Percentiles rank a stretch among this genome's conserved stretches.
These are phyloP conservation scores for Pseudogymnoascus sp. DNA, from an alignment of 2,329 filamentous ascomycete genomes.

Conservation along the genomic window DNA sequence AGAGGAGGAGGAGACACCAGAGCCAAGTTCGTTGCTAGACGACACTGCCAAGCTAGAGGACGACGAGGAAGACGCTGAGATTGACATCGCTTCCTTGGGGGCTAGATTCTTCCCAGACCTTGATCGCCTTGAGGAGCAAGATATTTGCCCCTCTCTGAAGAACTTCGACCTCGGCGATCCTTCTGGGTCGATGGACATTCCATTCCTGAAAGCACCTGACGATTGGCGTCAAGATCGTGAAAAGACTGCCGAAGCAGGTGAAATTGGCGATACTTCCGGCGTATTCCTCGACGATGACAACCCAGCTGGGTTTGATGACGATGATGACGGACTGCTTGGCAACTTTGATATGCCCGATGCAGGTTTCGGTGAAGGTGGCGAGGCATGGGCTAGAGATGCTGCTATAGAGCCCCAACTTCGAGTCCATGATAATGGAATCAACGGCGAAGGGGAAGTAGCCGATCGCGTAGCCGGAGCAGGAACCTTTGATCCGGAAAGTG, in stretches of 20 bases:
- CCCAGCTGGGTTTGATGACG: slow-evolving; percentile 72
- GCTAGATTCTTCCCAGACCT: slow-evolving; percentile 83
- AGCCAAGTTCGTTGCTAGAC: slow-evolving; percentile 31
- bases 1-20: slow-evolving; percentile 36
- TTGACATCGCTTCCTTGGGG: slow-evolving; percentile 71
- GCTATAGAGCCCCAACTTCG: slow-evolving; percentile 81
- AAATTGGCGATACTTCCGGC: slow-evolving; percentile 63
- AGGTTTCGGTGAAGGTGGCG: slow-evolving; percentile 90
- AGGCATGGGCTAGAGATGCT: slow-evolving; percentile 89
- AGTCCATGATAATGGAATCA: slow-evolving; percentile 59
- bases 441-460: slow-evolving; percentile 46
- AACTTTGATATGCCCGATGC: slow-evolving; percentile 69
- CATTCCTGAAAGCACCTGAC: slow-evolving; percentile 82
- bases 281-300: slow-evolving; percentile 85
- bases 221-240: slow-evolving; percentile 72
- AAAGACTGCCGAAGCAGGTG: slow-evolving; percentile 45
- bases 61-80: slow-evolving; percentile 57
- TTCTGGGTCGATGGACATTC: slow-evolving; percentile 78
- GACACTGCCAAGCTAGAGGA: slow-evolving; percentile 37
- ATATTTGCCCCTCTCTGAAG: slow-evolving; percentile 92
- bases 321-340: slow-evolving; percentile 63
- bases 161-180: slow-evolving; percentile 86
- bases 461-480: slow-evolving; percentile 44
- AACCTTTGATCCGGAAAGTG: slow-evolving; percentile 58
- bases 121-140: slow-evolving; percentile 68